Base-by-base conservation (phyloP, 139 green algal genomes). In the Micractinium conductrix region DNA sequence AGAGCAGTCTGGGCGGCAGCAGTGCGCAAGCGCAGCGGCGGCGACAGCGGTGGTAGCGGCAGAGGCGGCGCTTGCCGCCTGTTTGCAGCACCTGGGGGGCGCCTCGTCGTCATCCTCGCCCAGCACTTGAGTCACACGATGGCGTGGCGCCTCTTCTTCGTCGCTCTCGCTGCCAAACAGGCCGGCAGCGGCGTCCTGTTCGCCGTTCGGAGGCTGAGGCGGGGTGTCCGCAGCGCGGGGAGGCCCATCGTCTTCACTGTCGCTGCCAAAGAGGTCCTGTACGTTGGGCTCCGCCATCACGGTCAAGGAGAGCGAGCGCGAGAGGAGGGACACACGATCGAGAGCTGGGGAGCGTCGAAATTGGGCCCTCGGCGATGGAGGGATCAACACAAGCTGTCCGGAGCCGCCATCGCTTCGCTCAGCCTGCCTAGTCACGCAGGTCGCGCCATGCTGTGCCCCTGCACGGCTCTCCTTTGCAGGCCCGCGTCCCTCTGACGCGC, bases 181-280 rank as follows among this genome's bases (percentile, higher is more conserved):
- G 30, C 85, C 84, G 28, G 62, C 48, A 35, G 87, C 65, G 22
- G 80, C 43, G 65, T 84, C 78, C 40, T 84, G 81, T n/a, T n/a
- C n/a, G n/a, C n/a, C n/a, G n/a, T n/a, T n/a, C n/a, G n/a, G n/a
- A n/a, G n/a, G n/a, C n/a, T n/a, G n/a, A 26, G 43, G 37, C 26
- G 78, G 26, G 30, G 0, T 28, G 21, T 71, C 33, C 4, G 26
- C 44, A 10, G 83, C 80, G 16, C 42, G 28, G 40, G 70, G 70
- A 10, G 70, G 42, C 10, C 42, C 70, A 3, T 78, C 70, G 37
- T 86, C 84, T 7, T 87, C 85, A 5, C 86, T 88, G 2, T 90
- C 85, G n/a, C 80, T 81, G 4, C 85, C 90, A 86, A 93, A 93
- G 37, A 93, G 50, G 35, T 89, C 89, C 16, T 92, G 65, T 40